Evolutionary conservation across 257 asterid genomes (phyloP).

Genomic region (Nicotiana noctiflora): DNA sequence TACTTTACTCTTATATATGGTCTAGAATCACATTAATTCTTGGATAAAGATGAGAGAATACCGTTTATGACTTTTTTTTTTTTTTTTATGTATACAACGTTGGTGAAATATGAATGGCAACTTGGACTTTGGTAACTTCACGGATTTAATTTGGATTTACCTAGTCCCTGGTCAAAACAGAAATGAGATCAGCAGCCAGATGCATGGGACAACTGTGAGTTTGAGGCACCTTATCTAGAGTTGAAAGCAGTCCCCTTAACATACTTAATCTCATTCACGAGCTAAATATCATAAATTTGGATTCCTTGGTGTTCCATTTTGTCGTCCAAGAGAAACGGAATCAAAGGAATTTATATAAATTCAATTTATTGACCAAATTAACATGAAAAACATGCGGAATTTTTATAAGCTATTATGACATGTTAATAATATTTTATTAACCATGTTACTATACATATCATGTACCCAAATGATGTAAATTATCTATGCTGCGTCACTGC

Average conservation of each 20-base stretch:
- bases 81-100: background rate
- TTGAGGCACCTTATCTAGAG: background rate
- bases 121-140: background rate
- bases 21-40: background rate
- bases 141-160: background rate
- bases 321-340: background rate
- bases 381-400: background rate
- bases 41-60: background rate
- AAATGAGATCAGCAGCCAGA: background rate
- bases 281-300: background rate
- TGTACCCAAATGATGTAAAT: too few relatives aligned
- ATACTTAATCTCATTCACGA: background rate
- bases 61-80: background rate
- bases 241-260: background rate
- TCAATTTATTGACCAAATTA: background rate
- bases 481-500: too few relatives aligned
- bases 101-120: background rate
- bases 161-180: background rate
- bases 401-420: background rate
- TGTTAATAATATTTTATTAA: too few relatives aligned
- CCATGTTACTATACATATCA: too few relatives aligned
- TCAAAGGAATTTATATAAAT: background rate
- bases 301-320: background rate
- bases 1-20: background rate
- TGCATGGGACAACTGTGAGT: constrained; percentile 4